Conservation (phyloP, 202 grass and related monocot genomes). For the Miscanthus sacchariflorus region DNA sequence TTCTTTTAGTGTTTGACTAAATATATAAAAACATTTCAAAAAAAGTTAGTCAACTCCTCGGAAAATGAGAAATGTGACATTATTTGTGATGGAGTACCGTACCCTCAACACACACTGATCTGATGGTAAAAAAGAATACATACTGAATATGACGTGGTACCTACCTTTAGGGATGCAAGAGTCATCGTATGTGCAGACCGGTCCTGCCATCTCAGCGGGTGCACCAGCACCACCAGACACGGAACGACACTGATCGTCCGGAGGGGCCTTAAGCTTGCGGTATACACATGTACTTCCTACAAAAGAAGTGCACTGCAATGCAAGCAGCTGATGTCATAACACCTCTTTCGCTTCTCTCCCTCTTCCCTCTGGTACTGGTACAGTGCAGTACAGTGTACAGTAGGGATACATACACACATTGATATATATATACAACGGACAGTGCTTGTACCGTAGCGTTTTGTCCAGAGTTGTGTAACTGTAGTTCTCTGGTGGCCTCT, state of each 20-base stretch:
- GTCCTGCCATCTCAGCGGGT: conserved; percentile 17
- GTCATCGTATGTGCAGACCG: conserved; percentile 40
- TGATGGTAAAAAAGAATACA: no score
- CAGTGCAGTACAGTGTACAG: background rate
- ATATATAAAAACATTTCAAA: no score
- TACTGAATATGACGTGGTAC: background rate
- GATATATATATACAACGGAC: background rate
- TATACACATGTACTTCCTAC: background rate
- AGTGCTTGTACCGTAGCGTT: conserved; percentile 26
- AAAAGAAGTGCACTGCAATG: conserved; percentile 21
- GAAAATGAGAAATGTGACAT: no score
- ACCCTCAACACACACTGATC: background rate
- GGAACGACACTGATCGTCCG: background rate
- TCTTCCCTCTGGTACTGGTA: background rate
- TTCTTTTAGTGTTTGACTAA: no score
- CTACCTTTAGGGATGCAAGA: conserved; percentile 41
- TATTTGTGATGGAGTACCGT: background rate
- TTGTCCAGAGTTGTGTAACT: conserved; percentile 46
- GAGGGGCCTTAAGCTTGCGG: background rate
- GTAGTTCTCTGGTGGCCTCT: conserved; percentile 35
- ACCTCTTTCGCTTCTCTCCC: background rate
- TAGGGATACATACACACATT: background rate
- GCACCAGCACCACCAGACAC: background rate
- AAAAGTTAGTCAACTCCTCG: no score
- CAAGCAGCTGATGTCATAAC: background rate